A percentile compares a stretch with the other conserved stretches of the same genome.
Conservation (phyloP, 2,329 filamentous ascomycete genomes). For the Aspergillus transmontanensis region DNA sequence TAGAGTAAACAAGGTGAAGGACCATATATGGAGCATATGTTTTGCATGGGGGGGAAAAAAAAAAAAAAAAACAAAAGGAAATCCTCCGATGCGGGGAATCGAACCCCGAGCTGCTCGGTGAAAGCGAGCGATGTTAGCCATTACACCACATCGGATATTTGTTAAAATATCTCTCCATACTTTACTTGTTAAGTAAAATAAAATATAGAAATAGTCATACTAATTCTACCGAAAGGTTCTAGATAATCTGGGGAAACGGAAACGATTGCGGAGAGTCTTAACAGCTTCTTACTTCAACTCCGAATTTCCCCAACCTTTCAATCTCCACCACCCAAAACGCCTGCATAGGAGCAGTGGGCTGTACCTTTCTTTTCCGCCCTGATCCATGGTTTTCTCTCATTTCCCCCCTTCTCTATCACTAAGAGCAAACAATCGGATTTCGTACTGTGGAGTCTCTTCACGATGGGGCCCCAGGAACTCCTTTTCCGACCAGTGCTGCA, state of each 20-base stretch:
- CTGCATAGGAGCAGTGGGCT: not conserved
- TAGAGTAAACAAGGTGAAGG: not conserved
- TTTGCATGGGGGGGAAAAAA: not conserved
- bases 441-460: slow-evolving; percentile 1
- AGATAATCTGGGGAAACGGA: too few species aligned
- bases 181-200: too few species aligned
- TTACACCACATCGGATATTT: slow-evolving; percentile 16
- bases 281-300: not conserved
- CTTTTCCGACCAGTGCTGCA: slow-evolving; percentile 4
- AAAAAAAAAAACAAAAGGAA: not conserved
- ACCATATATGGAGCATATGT: too few species aligned
- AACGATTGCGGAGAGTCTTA: not conserved
- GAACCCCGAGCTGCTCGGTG: slow-evolving; percentile 19
- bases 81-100: slow-evolving; percentile 17
- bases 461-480: slow-evolving; percentile 3
- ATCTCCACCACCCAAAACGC: not conserved
- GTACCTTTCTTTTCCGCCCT: not conserved
- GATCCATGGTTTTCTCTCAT: not conserved
- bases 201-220: too few species aligned
- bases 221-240: too few species aligned
- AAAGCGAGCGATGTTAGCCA: slow-evolving; percentile 19
- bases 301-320: not conserved
- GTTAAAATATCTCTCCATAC: too few species aligned
- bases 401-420: not conserved
- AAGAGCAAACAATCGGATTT: not conserved